These are phyloP conservation scores for Quercus glauca DNA, from an alignment of 306 rosid species.

Conservation along the genomic window DNA sequence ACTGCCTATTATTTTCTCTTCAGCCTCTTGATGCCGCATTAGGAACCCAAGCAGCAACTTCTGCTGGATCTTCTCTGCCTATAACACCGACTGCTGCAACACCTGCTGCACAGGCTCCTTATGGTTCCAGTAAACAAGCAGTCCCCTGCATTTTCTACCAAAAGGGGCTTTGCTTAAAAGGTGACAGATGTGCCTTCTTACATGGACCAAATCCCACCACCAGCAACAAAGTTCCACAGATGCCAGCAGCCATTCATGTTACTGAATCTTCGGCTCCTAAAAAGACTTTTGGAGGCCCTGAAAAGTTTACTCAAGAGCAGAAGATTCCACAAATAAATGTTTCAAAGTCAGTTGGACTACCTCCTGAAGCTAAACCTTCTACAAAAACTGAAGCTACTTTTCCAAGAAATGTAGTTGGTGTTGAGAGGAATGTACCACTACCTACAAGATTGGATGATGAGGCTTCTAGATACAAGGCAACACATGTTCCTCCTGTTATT, in stretches of 20 bases:
- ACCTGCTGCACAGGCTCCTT: constrained; percentile 42
- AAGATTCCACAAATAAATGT: constrained; percentile 44
- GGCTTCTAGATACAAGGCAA: constrained; percentile 42
- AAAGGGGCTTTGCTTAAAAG: constrained; percentile 84
- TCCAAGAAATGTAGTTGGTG: constrained; percentile 38
- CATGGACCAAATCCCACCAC: constrained; percentile 61
- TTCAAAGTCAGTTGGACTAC: constrained; percentile 34
- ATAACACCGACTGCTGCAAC: constrained; percentile 35
- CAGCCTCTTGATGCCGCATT: constrained; percentile 91
- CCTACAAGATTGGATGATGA: constrained; percentile 46
- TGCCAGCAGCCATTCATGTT: constrained; percentile 33
- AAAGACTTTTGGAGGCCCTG: constrained; percentile 52
- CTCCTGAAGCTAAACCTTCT: constrained; percentile 41
- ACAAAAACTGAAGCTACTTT: constrained; percentile 43
- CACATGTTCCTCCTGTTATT: constrained; percentile 30
- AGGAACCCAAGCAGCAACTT: constrained; percentile 57
- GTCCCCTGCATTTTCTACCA: constrained; percentile 92
- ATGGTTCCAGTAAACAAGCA: constrained; percentile 58
- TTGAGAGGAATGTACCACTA: constrained; percentile 40
- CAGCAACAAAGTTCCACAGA: constrained; percentile 49
- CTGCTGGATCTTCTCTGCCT: constrained; percentile 56
- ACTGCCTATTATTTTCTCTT: constrained; percentile 19
- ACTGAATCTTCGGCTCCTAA: constrained; percentile 44
- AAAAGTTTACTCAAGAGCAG: constrained; percentile 52
- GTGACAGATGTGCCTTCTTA: constrained; percentile 78